Conservation (phyloP, 257 asterid genomes). For the Schizonepeta tenuifolia region DNA sequence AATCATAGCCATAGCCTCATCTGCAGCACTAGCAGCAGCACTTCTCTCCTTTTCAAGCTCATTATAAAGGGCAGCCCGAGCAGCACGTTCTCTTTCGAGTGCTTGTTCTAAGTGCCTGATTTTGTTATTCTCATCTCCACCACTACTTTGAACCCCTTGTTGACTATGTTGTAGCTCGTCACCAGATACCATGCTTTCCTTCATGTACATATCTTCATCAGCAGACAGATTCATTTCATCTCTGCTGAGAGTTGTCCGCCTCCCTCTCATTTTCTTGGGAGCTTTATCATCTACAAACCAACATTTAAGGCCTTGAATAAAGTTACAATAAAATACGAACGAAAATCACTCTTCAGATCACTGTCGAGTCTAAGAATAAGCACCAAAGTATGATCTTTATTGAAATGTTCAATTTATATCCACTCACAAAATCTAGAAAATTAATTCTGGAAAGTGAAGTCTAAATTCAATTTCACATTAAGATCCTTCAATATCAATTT, state of each 20-base stretch:
- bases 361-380: not conserved
- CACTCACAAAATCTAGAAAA: not conserved
- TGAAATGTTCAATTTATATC: not conserved
- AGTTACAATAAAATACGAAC: not conserved
- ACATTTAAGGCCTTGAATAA: not conserved
- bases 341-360: not conserved
- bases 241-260: conserved; percentile 37
- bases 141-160: conserved; percentile 28
- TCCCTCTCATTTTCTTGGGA: conserved; percentile 39
- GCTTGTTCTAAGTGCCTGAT: conserved; percentile 58
- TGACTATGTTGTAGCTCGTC: conserved; percentile 34
- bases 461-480: not conserved
- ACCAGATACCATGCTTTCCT: conserved; percentile 31
- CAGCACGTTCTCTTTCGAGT: conserved; percentile 57
- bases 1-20: conserved; percentile 99
- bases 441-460: not conserved
- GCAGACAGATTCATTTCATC: conserved; percentile 32
- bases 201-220: conserved; percentile 41
- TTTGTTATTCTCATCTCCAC: conserved; percentile 46
- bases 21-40: conserved; percentile 95
- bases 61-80: conserved; percentile 53
- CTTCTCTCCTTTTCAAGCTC: conserved; percentile 96
- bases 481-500: not conserved
- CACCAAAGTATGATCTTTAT: not conserved
- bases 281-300: conserved; percentile 47